These are phyloP conservation scores for Aristolochia fimbriata DNA, from an alignment of 164 flowering plant species.

Conservation along the genomic window DNA sequence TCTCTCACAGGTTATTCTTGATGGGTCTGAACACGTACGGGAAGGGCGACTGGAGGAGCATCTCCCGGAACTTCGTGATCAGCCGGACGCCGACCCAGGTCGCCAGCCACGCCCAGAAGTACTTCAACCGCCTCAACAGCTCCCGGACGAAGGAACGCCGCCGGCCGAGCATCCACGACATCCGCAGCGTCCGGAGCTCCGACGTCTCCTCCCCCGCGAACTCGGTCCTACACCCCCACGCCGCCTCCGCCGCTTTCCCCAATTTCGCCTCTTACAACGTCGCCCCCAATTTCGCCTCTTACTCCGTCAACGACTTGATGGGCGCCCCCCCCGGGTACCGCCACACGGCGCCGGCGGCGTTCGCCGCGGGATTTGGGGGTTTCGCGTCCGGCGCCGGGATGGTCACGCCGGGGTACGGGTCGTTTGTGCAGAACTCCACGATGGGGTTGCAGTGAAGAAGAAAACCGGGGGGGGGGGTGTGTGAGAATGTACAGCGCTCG, in stretches of 20 bases:
- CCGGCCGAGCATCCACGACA: conserved; percentile 11
- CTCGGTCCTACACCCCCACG: neutral
- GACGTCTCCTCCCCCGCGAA: neutral
- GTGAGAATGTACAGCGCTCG: no score
- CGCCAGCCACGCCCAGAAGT: conserved; percentile 26
- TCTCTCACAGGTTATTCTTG: conserved; percentile 19
- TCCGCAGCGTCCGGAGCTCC: conserved; percentile 6
- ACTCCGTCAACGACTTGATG: no score
- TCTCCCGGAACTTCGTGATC: conserved; percentile 15
- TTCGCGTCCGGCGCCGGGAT: no score
- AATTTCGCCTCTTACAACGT: neutral
- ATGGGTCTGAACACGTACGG: conserved; percentile 15
- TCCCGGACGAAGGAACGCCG: conserved; percentile 1
- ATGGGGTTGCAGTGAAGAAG: no score
- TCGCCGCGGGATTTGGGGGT: no score
- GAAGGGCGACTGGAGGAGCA: conserved; percentile 25
- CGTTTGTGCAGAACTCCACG: no score
- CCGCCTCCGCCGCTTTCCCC: neutral
- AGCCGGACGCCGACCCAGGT: conserved; percentile 20
- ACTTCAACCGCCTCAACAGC: conserved; percentile 8
- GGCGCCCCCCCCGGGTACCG: no score
- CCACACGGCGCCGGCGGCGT: no score
- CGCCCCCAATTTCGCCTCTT: no score
- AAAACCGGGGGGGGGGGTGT: no score
- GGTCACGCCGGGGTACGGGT: no score